Conservation (phyloP, 2,329 filamentous ascomycete species). For the Huntiella abstrusa region DNA sequence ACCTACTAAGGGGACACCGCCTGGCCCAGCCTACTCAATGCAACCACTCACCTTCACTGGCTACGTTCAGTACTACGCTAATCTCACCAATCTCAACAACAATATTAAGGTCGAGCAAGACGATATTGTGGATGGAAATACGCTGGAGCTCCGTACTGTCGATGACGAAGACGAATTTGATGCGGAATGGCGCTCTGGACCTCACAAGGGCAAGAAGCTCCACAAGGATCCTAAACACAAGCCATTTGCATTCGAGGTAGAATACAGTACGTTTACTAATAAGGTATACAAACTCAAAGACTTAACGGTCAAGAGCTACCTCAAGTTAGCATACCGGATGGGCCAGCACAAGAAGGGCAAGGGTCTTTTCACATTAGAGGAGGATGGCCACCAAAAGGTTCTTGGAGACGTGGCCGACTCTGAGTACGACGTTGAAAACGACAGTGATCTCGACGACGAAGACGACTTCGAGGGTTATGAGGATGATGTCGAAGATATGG, state of each 20-base stretch:
- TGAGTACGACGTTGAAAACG: constrained; percentile 12
- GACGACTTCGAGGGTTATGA: constrained; percentile 16
- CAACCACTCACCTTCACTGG: constrained; percentile 63
- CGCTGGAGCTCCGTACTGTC: constrained; percentile 7
- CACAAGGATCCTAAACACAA: constrained; percentile 36
- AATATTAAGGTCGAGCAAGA: constrained; percentile 25
- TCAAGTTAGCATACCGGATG: constrained; percentile 65
- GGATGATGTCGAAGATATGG: constrained; percentile 16
- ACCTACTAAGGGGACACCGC: constrained; percentile 52
- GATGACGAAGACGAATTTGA: constrained; percentile 13
- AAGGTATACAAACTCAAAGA: constrained; percentile 57
- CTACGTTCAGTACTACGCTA: constrained; percentile 85
- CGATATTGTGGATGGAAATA: constrained; percentile 11
- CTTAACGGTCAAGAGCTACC: constrained; percentile 64
- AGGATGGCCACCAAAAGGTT: not conserved
- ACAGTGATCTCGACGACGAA: constrained; percentile 13
- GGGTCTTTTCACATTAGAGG: not conserved
- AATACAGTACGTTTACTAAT: constrained; percentile 73
- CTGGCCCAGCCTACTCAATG: constrained; percentile 77
- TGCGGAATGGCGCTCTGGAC: constrained; percentile 44
- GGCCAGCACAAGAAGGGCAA: constrained; percentile 26
- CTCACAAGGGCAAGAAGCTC: constrained; percentile 39
- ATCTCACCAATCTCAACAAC: constrained; percentile 79
- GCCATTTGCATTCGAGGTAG: constrained; percentile 56
- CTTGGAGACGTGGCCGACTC: constrained; percentile 9